These are phyloP conservation scores for Ricinus communis DNA, from an alignment of 345 rosid species.

Conservation along the genomic window DNA sequence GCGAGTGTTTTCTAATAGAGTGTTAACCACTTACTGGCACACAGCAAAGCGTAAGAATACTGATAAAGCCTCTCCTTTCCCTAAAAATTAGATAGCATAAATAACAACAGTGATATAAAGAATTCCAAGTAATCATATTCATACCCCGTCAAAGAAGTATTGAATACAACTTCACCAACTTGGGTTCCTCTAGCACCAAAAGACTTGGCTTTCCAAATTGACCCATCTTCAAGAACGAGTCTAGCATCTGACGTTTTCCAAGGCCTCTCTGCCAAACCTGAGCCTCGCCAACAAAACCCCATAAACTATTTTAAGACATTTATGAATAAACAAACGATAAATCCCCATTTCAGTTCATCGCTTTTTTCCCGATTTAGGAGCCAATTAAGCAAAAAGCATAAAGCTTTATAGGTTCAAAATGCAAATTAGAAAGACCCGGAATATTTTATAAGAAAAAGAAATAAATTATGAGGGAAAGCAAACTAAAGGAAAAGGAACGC, in stretches of 20 bases:
- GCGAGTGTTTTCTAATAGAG: too few species aligned
- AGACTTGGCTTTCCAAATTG: constrained; percentile 90
- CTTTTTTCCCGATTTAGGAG: background rate
- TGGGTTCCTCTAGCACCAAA: constrained; percentile 95
- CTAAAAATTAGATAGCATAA: background rate
- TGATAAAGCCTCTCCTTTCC: background rate
- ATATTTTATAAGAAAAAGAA: background rate
- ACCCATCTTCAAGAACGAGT: constrained; percentile 90
- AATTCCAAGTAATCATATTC: background rate
- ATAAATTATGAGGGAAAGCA: too few species aligned
- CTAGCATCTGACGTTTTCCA: constrained; percentile 86
- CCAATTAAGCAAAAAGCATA: background rate
- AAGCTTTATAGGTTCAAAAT: background rate
- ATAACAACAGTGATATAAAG: background rate
- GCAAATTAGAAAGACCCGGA: background rate
- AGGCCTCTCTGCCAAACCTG: constrained; percentile 67
- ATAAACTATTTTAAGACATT: too few species aligned
- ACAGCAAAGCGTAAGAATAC: background rate
- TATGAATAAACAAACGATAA: background rate
- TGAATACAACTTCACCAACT: constrained; percentile 94
- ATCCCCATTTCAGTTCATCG: background rate
- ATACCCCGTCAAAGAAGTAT: constrained; percentile 93
- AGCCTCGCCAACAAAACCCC: too few species aligned
- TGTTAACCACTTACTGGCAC: background rate
- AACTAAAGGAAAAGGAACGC: background rate